Conservation (phyloP, 2,329 filamentous ascomycete species). For the Colletotrichum siamense region DNA sequence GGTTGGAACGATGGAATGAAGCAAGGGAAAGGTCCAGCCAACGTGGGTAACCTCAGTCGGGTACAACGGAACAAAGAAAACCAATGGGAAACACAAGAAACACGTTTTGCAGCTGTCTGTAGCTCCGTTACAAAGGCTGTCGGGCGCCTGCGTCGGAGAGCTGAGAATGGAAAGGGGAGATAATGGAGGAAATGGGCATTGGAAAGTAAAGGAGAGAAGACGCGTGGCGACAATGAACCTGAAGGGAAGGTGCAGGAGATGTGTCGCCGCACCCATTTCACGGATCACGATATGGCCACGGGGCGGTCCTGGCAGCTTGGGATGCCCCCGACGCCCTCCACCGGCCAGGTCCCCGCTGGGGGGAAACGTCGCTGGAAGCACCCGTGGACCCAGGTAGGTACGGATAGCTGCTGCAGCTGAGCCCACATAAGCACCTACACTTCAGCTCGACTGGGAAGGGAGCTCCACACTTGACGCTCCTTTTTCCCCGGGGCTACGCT, state of each 20-base stretch:
- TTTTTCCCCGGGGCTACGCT: not conserved
- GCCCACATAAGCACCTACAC: not conserved
- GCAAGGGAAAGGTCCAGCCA: not conserved
- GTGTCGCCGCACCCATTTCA: not conserved
- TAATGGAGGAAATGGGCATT: not conserved
- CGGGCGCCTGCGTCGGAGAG: slow-evolving; percentile 6
- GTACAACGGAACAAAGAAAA: not conserved
- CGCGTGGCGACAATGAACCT: slow-evolving; percentile 11
- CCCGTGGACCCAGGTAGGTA: not conserved
- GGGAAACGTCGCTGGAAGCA: slow-evolving; percentile 1
- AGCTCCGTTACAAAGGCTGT: not conserved
- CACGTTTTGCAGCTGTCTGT: not conserved
- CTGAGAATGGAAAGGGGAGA: not conserved
- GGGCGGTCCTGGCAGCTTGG: not conserved
- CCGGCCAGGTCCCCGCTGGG: not conserved
- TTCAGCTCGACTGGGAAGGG: not conserved
- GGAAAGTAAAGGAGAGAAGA: slow-evolving; percentile 10
- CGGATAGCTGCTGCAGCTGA: not conserved
- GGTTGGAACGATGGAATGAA: not conserved
- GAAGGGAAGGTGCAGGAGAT: not conserved
- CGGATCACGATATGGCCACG: slow-evolving; percentile 13
- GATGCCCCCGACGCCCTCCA: not conserved
- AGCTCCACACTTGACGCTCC: not conserved
- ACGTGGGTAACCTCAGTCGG: not conserved
- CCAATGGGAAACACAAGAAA: not conserved